phyloP scores from a whole-genome alignment of 2,329 filamentous ascomycete species.

The Neonectria coccinea region DNA sequence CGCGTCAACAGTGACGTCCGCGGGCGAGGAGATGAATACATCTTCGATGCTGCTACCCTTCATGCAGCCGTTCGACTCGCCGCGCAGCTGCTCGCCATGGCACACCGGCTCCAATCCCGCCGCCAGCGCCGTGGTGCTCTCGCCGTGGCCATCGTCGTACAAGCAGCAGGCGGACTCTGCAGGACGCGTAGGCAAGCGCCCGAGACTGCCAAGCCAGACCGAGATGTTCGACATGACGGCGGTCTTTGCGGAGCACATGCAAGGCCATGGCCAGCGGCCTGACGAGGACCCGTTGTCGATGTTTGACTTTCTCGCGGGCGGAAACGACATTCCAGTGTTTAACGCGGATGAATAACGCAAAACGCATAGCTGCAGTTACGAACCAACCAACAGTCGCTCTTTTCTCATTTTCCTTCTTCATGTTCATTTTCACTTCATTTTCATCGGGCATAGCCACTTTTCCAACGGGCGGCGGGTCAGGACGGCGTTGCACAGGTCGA shows the following conservation, averaged over 20 bases:
- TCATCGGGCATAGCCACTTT: neutral
- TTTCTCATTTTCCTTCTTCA: neutral
- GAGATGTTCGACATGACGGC: conserved; percentile 41
- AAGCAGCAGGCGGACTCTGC: conserved; percentile 37
- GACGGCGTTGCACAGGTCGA: neutral
- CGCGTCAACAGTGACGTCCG: conserved; percentile 30
- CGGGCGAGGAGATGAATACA: conserved; percentile 23
- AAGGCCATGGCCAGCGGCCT: conserved; percentile 27
- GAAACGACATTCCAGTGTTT: conserved; percentile 42
- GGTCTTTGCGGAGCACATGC: conserved; percentile 34
- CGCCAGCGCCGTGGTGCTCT: conserved; percentile 7
- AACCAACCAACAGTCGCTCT: neutral
- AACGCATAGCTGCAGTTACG: neutral
- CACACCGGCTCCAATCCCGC: conserved; percentile 12
- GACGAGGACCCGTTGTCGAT: conserved; percentile 42
- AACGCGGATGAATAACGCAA: conserved; percentile 37
- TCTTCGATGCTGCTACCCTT: conserved; percentile 39
- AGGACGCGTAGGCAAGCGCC: conserved; percentile 35
- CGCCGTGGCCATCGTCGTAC: conserved; percentile 37
- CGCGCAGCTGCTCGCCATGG: conserved; percentile 33
- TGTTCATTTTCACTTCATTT: neutral
- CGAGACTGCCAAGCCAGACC: conserved; percentile 35
- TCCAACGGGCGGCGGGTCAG: neutral
- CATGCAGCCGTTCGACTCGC: conserved; percentile 35
- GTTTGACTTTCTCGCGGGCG: conserved; percentile 40